Evolutionary conservation across 1,139 yeast species (phyloP).

Genomic region (Fermentozyma sake): DNA sequence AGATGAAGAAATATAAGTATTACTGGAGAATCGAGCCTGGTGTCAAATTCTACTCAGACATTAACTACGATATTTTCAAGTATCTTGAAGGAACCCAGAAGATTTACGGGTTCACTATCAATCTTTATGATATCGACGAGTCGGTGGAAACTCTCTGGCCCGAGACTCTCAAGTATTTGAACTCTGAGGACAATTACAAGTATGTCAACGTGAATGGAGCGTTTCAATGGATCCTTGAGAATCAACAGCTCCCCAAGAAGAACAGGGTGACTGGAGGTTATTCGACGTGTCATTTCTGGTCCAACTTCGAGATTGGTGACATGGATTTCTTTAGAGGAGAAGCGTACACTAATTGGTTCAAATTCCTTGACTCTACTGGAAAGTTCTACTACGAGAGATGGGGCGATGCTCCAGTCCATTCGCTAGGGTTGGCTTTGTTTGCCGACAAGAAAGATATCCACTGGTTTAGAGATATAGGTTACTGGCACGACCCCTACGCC

Average conservation of each 20-base stretch:
- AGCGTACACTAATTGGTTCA: slow-evolving; percentile 62
- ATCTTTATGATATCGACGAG: slow-evolving; percentile 64
- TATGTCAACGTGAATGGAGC: slow-evolving; percentile 58
- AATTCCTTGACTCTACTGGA: slow-evolving; percentile 61
- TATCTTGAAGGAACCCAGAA: slow-evolving; percentile 63
- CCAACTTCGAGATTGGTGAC: slow-evolving; percentile 78
- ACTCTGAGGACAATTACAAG: slow-evolving; percentile 54
- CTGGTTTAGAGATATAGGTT: slow-evolving; percentile 89
- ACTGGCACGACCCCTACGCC: slow-evolving; percentile 66
- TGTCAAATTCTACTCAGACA: slow-evolving; percentile 60
- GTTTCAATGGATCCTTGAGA: slow-evolving; percentile 67
- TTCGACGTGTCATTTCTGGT: slow-evolving; percentile 87
- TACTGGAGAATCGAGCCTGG: slow-evolving; percentile 85
- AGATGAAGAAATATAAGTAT: slow-evolving; percentile 48
- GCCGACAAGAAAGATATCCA: slow-evolving; percentile 67
- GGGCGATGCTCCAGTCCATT: slow-evolving; percentile 93
- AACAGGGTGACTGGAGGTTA: slow-evolving; percentile 55
- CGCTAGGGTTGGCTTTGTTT: slow-evolving; percentile 69
- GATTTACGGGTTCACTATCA: slow-evolving; percentile 66
- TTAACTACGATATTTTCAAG: slow-evolving; percentile 73
- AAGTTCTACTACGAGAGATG: slow-evolving; percentile 85
- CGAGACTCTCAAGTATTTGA: slow-evolving; percentile 55
- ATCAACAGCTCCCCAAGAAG: slow-evolving; percentile 56
- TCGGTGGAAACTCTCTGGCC: slow-evolving; percentile 66
- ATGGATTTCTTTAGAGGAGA: slow-evolving; percentile 73